A percentile compares a stretch with the other conserved stretches of the same genome.
These are phyloP conservation scores for Lathyrus aphaca DNA, from an alignment of 306 rosid species.

Conservation along the genomic window DNA sequence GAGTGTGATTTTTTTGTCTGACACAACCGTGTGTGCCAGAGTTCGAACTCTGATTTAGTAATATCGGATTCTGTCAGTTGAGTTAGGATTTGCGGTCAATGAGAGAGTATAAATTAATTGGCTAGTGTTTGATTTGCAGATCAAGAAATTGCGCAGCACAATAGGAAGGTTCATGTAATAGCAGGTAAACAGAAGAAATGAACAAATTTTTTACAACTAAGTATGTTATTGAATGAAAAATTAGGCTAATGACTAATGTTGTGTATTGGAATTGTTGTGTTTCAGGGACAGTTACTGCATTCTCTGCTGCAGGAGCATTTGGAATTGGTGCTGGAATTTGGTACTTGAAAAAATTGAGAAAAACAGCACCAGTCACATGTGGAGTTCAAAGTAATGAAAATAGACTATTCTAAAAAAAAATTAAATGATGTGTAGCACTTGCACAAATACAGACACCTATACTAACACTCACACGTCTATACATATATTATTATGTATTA, in stretches of 20 bases:
- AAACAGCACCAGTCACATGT: conserved; percentile 80
- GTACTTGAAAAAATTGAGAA: conserved; percentile 75
- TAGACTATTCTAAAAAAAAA: conserved; percentile 69
- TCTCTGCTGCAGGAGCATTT: conserved; percentile 73
- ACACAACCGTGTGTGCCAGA: too few species aligned
- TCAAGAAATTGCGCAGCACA: conserved; percentile 50
- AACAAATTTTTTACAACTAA: background rate
- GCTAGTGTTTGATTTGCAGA: conserved; percentile 55
- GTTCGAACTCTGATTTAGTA: too few species aligned
- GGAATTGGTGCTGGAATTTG: conserved; percentile 89
- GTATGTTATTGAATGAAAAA: conserved; percentile 9
- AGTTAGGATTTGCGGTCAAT: too few species aligned
- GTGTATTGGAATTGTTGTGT: conserved; percentile 28
- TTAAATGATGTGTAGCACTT: background rate
- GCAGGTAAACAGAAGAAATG: conserved; percentile 63
- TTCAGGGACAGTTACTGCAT: conserved; percentile 72
- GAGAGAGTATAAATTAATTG: background rate
- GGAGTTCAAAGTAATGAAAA: conserved; percentile 92
- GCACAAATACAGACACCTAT: too few species aligned
- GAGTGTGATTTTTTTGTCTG: background rate
- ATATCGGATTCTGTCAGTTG: too few species aligned
- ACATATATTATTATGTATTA: too few species aligned
- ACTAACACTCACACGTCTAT: too few species aligned
- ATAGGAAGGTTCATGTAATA: conserved; percentile 58
- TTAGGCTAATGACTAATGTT: conserved; percentile 6